Evolutionary conservation across 2,329 filamentous ascomycete genomes (phyloP), one percentile per base, ranked within the genome.

Genomic region (Blastomyces parvus): DNA sequence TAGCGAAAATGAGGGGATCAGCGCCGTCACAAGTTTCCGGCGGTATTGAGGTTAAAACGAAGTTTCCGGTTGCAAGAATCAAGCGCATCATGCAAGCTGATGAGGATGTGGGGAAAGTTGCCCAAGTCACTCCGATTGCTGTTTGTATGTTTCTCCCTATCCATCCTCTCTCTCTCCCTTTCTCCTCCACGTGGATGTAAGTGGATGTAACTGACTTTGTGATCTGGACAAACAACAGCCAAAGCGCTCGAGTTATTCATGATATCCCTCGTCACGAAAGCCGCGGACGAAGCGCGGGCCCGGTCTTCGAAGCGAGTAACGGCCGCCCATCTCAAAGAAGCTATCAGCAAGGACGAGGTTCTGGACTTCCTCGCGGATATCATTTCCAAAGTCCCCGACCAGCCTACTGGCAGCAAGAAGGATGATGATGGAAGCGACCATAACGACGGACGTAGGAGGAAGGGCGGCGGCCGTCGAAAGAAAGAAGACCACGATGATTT

Each of bases 31-130:
- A 42, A 4, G 13, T 75, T 57, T 72, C 74, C 61, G 76, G 86
- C 78, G 74, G 84, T 75, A 78, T 96, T 78, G 76, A 91, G 53
- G 91, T 99, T 70, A 90, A 86, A 76, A 97, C 93, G 42, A 97
- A 97, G 72, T 99, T 99, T 72, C 94, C 94, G 1, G 96, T 96
- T 40, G 94, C 94, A 17, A 85, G 94, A 66, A 99, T 99, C 80
- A 99, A 99, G 82, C 87, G 94, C 60, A 97, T 99, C 71, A 97
- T 99, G 94, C 94, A 99, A 78, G 93, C 93, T 13, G 94, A 99
- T 72, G 94, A 99, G 73, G 94, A 99, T 74, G 92, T 99, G 0
- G 94, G 94, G 66, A 99, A 99, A 78, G 94, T 99, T 11, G 92
- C 94, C 3, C 94, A 99, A 77, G 94, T 97, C 66, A 97, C 94